Evolutionary conservation across 2,329 filamentous ascomycete species (phyloP), one percentile per base, ranked within the genome.

Genomic region (Penicillium sp.): DNA sequence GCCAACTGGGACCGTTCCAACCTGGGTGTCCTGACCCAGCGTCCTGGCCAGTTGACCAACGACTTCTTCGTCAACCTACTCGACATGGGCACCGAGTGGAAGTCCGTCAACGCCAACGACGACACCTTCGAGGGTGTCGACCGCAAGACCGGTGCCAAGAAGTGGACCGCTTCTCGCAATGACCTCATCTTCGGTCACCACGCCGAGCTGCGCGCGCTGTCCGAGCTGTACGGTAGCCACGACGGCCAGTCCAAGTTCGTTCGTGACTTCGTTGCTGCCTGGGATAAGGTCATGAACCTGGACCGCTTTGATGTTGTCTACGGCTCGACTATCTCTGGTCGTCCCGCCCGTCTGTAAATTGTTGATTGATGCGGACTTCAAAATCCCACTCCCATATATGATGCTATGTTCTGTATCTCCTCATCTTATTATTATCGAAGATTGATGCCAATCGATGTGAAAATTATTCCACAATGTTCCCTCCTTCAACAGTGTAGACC

Each of bases 21-120:
- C 21, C 74, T 83, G 54, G 89, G 89, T 55, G 81, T 92, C 54
- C 80, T 92, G 67, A 92, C 89, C 52, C 79, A 81, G 63, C 79
- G 78, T 7, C 86, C 87, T 1, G 89, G 89, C 37, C 74, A 83
- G 63, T 79, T 92, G 65, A 89, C 85, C 67, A 91, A 89, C 74
- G 89, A 92, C 76, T 92, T 91, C 81, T 92, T 92, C 68, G 82
- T 90, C 73, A 91, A 92, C 77, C 79, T 92, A 1, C 82, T 92
- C 21, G 88, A 91, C 67, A 83, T 81, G 65, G 77, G 74, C 71
- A 89, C 82, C 6, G 78, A 75, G 19, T 92, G 89, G 89, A 85
- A 84, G 75, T 66, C 82, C 0, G 75, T 75, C 34, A 75, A 77
- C 53, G 61, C 64, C n/a, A 75, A 73, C 50, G 69, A 75, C 29